Evolutionary conservation across 208 protist species (phyloP).

Genomic region (Giardia duodenalis): DNA sequence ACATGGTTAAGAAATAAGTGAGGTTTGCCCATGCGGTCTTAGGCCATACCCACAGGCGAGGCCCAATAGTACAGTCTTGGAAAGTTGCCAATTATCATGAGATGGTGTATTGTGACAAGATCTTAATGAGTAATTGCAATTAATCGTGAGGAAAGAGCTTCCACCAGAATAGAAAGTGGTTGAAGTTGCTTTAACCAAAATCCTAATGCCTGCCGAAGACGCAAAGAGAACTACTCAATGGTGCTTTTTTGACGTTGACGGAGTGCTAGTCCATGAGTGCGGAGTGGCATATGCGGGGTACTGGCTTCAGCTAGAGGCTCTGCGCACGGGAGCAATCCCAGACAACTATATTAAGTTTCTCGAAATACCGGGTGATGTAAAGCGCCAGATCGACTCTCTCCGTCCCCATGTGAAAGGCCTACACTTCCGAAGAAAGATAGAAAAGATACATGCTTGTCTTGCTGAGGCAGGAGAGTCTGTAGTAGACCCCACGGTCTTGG

Average conservation of each 20-base stretch:
- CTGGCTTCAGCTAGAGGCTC: neutral
- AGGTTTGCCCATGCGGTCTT: no score
- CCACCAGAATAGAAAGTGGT: no score
- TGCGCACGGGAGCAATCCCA: neutral
- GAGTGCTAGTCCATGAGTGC: constrained; percentile 6
- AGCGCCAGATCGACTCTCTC: neutral
- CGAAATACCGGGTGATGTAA: neutral
- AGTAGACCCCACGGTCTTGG: neutral
- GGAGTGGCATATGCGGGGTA: neutral
- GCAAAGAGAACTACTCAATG: neutral
- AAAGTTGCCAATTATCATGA: no score
- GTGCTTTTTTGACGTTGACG: constrained; percentile 9
- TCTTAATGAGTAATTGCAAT: no score
- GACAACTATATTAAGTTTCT: neutral
- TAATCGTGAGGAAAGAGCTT: no score
- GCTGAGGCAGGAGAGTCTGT: no score
- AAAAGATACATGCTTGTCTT: neutral
- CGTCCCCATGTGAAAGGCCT: neutral
- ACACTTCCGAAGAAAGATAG: neutral
- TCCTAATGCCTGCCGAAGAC: no score
- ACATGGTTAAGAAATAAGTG: no score
- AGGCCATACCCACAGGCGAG: no score
- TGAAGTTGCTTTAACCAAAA: no score
- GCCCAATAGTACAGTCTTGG: no score
- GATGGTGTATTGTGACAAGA: no score